Base-by-base conservation (phyloP, 2,329 filamentous ascomycete species). In the Trichophyton rubrum region DNA sequence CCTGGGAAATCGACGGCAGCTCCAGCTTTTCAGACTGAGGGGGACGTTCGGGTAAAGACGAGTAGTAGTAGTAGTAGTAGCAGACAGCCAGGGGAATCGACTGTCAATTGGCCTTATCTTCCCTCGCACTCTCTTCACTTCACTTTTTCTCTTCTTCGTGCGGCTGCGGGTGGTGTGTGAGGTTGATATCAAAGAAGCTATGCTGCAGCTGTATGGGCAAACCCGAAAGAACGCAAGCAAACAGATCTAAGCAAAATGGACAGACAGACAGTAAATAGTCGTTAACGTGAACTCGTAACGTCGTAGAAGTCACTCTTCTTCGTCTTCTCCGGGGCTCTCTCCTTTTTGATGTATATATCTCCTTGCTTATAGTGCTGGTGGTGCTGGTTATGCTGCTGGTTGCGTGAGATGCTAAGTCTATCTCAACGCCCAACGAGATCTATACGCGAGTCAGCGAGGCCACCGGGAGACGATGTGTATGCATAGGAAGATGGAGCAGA, bases 1-100 rank as follows among this genome's bases (percentile, higher is more conserved):
- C 84, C 80, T 89, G 85, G 72, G 87, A 87, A 73, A 90, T 87
- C 78, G 88, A 88, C 78, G 89, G 88, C 76, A 91, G 85, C 88
- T 91, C 89, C 89, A 95, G 89, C 81, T 91, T 93, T 86, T 84
- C 89, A 88, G 62, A 57, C 38, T 35, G 24, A 53, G 41, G 17
- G 33, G 33, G 22, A 8, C 11, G 20, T 11, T 15, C 6, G 41
- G 41, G 24, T n/a, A 58, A 41, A 41, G 35, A 58, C 8, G 43
- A 47, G 20, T 20, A 30, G 8, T 11, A 24, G 3, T 20, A 11
- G 33, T 6, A 20, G 51, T 17, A 24, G 3, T 20, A 11, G 33
- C 15, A 20, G 51, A 20, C n/a, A 43, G 40, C n/a, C 40, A 6
- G 40, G 33, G 33, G n/a, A 43, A n/a, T 15, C 40, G 15, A 38